Evolutionary conservation across 2,329 filamentous ascomycete species (phyloP), one percentile per base, ranked within the genome.

Genomic region (Colletotrichum melonis): DNA sequence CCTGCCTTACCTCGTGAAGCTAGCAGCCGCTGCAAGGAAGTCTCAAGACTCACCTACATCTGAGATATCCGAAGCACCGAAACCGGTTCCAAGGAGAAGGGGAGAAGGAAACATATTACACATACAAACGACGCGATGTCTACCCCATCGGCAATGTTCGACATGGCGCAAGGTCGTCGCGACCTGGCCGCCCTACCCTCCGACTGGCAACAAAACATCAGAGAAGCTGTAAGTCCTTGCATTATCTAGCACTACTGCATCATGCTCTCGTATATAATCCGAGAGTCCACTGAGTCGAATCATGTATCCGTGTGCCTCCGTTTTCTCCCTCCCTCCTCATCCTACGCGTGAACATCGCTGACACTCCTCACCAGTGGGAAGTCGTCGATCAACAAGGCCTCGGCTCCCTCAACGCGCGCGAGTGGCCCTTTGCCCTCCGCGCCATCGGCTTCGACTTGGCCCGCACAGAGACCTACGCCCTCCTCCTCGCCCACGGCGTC

Each of bases 351-450:
- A 22, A 28, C 24, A 30, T 9, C 55, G 67, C 30, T 56, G 11
- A 60, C 24, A 60, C 24, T 2, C 8, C 16, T 59, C 42, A 64
- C 55, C 76, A 97, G 93, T 98, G 98, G 84, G 92, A 92, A 75
- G 92, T 98, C 76, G 98, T 99, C 88, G 97, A 98, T 82, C 93
- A 98, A 80, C 96, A 98, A 88, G 96, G 97, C 82, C 95, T 98
- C 85, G 90, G 92, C 59, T 92, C 94, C 83, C 94, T 99, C 80
- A 96, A 98, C 86, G 98, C 98, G 87, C 97, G 98, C 86, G 97
- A 99, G 85, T 94, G 98, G 82, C 96, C 97, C 84, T 97, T 98
- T 85, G 95, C 96, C 74, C 92, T 98, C 79, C 97, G 97, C 82
- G 97, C 97, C 4, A 91, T 99, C 1, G 97, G 97, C 76, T 98